phyloP scores from a whole-genome alignment of 2,329 filamentous ascomycete species.

The Diaporthe vaccinii region DNA sequence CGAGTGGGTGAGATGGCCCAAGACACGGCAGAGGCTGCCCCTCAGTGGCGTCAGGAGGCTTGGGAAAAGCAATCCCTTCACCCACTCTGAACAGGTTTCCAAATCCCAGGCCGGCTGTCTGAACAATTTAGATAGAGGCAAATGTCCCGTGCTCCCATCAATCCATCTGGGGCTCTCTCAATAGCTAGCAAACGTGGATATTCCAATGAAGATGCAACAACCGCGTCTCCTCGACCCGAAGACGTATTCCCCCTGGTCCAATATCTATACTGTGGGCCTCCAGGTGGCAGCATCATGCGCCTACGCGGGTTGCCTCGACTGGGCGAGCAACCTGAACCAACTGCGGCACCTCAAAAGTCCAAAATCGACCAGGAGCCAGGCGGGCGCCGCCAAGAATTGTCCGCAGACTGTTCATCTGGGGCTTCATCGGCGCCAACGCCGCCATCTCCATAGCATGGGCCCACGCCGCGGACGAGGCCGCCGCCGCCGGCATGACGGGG shows the following conservation, averaged over 20 bases:
- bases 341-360: not conserved
- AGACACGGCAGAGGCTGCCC: conserved; percentile 6
- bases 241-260: not conserved
- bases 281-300: not conserved
- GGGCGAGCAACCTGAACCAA: not conserved
- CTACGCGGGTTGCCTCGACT: not conserved
- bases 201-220: not conserved
- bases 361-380: too few species aligned
- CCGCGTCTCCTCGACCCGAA: not conserved
- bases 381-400: not conserved
- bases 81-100: too few species aligned
- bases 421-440: conserved; percentile 10
- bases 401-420: conserved; percentile 9
- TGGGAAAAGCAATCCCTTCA: not conserved
- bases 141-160: not conserved
- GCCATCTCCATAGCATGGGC: conserved; percentile 10
- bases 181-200: not conserved
- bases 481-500: not conserved
- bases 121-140: not conserved
- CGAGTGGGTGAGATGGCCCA: not conserved
- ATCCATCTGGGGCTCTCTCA: not conserved
- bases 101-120: not conserved
- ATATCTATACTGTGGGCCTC: not conserved
- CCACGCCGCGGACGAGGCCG: not conserved
- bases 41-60: not conserved